These are phyloP conservation scores for Leucocoprinus sp. DNA, from an alignment of 768 basidiomycete genomes.

Conservation along the genomic window DNA sequence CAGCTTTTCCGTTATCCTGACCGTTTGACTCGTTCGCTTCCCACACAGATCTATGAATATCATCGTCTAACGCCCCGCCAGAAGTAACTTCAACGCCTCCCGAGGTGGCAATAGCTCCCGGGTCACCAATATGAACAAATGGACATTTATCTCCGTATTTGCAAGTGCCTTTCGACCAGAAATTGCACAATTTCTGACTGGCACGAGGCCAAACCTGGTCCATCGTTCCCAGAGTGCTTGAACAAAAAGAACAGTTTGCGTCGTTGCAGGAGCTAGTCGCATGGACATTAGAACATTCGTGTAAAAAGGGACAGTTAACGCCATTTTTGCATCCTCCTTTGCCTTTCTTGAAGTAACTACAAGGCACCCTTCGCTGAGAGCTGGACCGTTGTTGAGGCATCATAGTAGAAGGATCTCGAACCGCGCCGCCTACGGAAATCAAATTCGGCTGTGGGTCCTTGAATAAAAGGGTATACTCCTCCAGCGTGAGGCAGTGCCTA, in stretches of 20 bases:
- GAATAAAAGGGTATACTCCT: conserved; percentile 32
- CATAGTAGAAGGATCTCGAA: not conserved
- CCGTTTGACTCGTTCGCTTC: too few species aligned
- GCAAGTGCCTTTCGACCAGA: conserved; percentile 30
- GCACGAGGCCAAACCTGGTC: not conserved
- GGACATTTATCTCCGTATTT: conserved; percentile 30
- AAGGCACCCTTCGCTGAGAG: not conserved
- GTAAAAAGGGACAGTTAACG: not conserved
- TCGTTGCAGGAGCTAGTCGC: not conserved
- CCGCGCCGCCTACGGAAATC: conserved; percentile 16
- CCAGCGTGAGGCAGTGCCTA: conserved; percentile 31
- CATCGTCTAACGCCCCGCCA: not conserved
- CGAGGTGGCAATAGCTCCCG: not conserved
- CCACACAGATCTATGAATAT: too few species aligned
- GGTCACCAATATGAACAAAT: conserved; percentile 22
- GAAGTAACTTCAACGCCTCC: not conserved
- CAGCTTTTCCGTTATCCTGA: not conserved
- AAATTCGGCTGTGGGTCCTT: conserved; percentile 29
- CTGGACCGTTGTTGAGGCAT: not conserved
- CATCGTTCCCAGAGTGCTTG: not conserved
- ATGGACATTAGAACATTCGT: conserved; percentile 4
- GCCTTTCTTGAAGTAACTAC: conserved; percentile 4
- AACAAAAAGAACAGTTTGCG: not conserved
- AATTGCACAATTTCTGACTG: conserved; percentile 20
- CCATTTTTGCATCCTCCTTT: conserved; percentile 10